Evolutionary conservation across 768 basidiomycete genomes (phyloP).

Genomic region (Tricholoma terreum): DNA sequence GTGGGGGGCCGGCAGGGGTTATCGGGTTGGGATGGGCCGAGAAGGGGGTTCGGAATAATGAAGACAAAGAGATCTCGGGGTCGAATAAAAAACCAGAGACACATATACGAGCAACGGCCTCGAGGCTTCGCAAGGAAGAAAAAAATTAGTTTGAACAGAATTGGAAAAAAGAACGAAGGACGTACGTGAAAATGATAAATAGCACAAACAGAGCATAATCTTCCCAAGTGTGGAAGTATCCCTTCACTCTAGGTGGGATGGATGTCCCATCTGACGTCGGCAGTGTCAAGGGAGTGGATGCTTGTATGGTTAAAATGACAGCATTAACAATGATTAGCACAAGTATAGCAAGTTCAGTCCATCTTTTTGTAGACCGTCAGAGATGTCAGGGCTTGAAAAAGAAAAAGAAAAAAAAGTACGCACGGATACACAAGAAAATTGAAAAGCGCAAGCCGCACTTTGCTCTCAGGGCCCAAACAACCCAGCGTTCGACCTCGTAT

Average conservation of each 20-base stretch:
- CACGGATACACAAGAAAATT: conserved; percentile 70
- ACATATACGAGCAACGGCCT: conserved; percentile 84
- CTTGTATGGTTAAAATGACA: conserved; percentile 77
- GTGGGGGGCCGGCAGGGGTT: conserved; percentile 26
- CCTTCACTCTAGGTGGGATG: conserved; percentile 43
- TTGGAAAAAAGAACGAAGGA: conserved; percentile 13
- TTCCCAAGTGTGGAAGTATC: conserved; percentile 89
- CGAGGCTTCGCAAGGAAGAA: conserved; percentile 49
- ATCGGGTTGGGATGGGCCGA: conserved; percentile 27
- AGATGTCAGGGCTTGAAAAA: conserved; percentile 1
- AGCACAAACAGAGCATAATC: conserved; percentile 82
- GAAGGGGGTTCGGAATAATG: conserved; percentile 42
- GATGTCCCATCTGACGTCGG: conserved; percentile 39
- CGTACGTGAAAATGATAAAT: conserved; percentile 85
- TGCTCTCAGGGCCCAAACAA: conserved; percentile 67
- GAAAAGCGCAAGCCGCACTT: conserved; percentile 60
- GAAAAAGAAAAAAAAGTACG: conserved; percentile 37
- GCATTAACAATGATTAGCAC: conserved; percentile 83
- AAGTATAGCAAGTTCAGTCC: conserved; percentile 85
- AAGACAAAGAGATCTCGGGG: conserved; percentile 61
- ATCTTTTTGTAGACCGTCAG: conserved; percentile 40
- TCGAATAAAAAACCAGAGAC: conserved; percentile 88
- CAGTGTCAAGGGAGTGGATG: conserved; percentile 58
- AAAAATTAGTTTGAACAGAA: conserved; percentile 2
- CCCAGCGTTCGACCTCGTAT: conserved; percentile 81